Conservation (phyloP, 768 basidiomycete species). For the Scleroderma bovista region DNA sequence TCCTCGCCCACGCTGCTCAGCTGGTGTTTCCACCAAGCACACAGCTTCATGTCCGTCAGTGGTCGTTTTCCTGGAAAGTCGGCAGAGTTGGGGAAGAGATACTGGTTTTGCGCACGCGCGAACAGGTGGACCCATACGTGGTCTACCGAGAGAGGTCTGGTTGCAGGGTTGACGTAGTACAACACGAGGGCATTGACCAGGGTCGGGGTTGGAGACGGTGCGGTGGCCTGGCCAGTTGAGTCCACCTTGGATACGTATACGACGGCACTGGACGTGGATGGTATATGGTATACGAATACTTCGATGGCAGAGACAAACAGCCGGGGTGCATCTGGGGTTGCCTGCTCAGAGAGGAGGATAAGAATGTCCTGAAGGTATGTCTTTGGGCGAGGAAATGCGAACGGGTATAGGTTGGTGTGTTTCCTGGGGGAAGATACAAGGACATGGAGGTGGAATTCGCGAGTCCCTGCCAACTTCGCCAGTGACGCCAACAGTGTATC, state of each 20-base stretch:
- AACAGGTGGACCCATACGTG: slow-evolving; percentile 83
- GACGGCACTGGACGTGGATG: slow-evolving; percentile 61
- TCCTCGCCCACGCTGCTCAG: slow-evolving; percentile 51
- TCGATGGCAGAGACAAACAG: slow-evolving; percentile 79
- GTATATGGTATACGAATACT: slow-evolving; percentile 67
- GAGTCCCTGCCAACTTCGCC: slow-evolving; percentile 52
- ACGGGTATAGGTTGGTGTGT: slow-evolving; percentile 66
- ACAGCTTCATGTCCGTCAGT: slow-evolving; percentile 71
- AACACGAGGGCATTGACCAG: slow-evolving; percentile 63
- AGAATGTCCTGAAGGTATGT: slow-evolving; percentile 73
- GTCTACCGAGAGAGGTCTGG: slow-evolving; percentile 50
- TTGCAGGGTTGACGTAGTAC: slow-evolving; percentile 59
- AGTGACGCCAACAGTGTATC: slow-evolving; percentile 59
- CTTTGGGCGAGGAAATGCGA: slow-evolving; percentile 60
- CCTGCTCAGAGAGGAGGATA: slow-evolving; percentile 65
- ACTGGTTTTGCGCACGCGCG: slow-evolving; percentile 85
- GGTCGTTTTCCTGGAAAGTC: slow-evolving; percentile 66
- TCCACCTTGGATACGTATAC: slow-evolving; percentile 95
- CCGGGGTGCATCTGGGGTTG: slow-evolving; percentile 41
- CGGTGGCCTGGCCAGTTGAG: slow-evolving; percentile 69
- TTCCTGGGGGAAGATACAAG: slow-evolving; percentile 66
- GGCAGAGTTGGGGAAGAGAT: slow-evolving; percentile 87
- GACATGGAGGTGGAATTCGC: slow-evolving; percentile 70
- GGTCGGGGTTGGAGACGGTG: slow-evolving; percentile 62
- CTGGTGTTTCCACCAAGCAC: slow-evolving; percentile 89